phyloP scores from a whole-genome alignment of 257 asterid species.

The Solanum ahanhuiri region DNA sequence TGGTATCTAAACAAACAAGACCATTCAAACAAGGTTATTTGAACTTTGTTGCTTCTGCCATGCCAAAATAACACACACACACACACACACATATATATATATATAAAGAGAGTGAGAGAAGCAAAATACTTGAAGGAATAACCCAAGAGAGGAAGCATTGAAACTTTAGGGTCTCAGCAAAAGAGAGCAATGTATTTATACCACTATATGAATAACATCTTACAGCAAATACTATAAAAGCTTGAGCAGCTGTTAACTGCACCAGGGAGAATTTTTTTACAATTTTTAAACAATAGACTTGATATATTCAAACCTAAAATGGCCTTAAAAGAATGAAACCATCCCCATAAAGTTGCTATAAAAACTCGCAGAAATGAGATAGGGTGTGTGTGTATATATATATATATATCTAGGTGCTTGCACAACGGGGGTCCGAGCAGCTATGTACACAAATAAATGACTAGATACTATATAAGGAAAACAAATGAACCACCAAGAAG shows the following conservation, averaged over 20 bases:
- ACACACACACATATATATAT: too few species aligned
- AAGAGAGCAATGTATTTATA: background rate
- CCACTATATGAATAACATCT: background rate
- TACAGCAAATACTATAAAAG: background rate
- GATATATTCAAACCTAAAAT: background rate
- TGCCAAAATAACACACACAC: background rate
- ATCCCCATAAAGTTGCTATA: conserved; percentile 3
- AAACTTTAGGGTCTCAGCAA: background rate
- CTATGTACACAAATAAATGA: background rate
- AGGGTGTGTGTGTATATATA: background rate
- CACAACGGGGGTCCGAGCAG: background rate
- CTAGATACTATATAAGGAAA: background rate
- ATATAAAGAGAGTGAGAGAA: background rate
- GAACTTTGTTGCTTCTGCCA: background rate
- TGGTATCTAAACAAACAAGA: background rate
- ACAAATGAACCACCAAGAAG: background rate
- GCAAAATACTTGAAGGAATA: background rate
- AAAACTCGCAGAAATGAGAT: background rate
- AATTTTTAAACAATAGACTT: background rate
- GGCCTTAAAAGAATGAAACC: background rate
- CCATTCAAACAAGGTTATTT: background rate
- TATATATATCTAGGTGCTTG: background rate
- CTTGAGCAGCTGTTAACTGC: background rate
- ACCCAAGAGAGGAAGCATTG: background rate
- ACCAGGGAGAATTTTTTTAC: background rate